Base-by-base conservation (phyloP, 495 filamentous ascomycete species). In the Penicillium taxi region DNA sequence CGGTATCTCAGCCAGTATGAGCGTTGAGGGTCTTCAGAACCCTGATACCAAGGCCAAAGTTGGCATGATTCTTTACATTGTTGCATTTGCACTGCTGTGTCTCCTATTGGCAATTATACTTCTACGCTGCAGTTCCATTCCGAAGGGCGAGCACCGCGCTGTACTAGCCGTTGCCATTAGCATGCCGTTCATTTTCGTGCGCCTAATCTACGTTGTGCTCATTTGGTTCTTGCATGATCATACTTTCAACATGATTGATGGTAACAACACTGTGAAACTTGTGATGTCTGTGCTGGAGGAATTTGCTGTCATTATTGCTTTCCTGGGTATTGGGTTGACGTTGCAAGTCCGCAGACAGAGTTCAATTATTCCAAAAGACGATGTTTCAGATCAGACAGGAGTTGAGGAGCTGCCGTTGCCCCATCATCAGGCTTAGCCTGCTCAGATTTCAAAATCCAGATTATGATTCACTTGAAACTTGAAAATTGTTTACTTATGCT, bases 211-310 rank as follows among this genome's bases (percentile, higher is more conserved):
- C 41, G 47, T 50, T 6, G 16, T 47, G 4, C 29, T 67, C 12
- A 37, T 43, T 19, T 59, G 50, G 41, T 69, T 65, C 53, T 30
- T 51, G 13, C 27, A 53, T 25, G 44, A 49, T 35, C 39, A 39
- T 3, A 37, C 37, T 5, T 70, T 69, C 53, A 60, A 53, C 32
- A 30, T 60, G 11, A 23, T 66, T 4, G 38, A 31, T 21, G 63
- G 63, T 2, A 63, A 52, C 24, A 33, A 45, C 6, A 69, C 63
- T 0, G 41, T 62, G 6, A 29, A 55, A 20, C 43, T 70, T 19
- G 55, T 64, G 8, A 61, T 69, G 48, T 52, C 53, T 9, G 48
- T 70, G 6, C 32, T 70, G 2, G 50, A 59, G 37, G 63, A 70
- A 45, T 42, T 69, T 30, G 41, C 45, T 15, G 47, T 68, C 23